Evolutionary conservation across 1,139 yeast species (phyloP).

Genomic region (Suhomyces taliae): DNA sequence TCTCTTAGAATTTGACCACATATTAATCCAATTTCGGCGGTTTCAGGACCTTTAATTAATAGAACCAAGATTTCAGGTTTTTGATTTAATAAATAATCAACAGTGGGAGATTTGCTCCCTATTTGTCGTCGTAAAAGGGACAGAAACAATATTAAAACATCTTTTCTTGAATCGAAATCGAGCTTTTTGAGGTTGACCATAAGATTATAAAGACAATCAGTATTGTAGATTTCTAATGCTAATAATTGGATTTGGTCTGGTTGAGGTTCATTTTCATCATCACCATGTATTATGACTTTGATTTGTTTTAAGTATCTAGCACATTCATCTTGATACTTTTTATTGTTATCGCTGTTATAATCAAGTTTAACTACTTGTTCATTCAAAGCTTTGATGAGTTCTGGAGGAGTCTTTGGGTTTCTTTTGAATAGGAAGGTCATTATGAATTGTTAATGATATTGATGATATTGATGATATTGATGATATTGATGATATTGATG

Average conservation of each 20-base stretch:
- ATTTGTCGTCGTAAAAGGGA: conserved; percentile 78
- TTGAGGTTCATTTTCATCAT: conserved; percentile 65
- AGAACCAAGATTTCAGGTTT: conserved; percentile 65
- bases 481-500: no score
- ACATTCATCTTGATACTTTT: conserved; percentile 74
- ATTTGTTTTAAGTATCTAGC: conserved; percentile 67
- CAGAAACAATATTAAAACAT: conserved; percentile 70
- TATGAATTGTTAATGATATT: background rate
- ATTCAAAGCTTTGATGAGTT: conserved; percentile 69
- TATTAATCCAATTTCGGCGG: conserved; percentile 68
- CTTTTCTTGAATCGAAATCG: conserved; percentile 89
- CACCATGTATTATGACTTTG: conserved; percentile 71
- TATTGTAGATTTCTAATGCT: conserved; percentile 74
- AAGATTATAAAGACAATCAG: conserved; percentile 66
- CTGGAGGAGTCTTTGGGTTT: conserved; percentile 89
- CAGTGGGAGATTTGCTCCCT: conserved; percentile 80
- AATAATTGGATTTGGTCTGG: conserved; percentile 74
- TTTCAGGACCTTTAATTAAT: conserved; percentile 65
- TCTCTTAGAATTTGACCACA: conserved; percentile 83
- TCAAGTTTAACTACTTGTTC: conserved; percentile 75
- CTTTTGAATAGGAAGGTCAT: conserved; percentile 93
- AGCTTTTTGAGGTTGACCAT: conserved; percentile 58
- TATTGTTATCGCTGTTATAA: conserved; percentile 50
- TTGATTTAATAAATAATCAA: conserved; percentile 66
- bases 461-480: no score